Conservation (phyloP, 164 flowering plant genomes). For the Cinnamomum chago region DNA sequence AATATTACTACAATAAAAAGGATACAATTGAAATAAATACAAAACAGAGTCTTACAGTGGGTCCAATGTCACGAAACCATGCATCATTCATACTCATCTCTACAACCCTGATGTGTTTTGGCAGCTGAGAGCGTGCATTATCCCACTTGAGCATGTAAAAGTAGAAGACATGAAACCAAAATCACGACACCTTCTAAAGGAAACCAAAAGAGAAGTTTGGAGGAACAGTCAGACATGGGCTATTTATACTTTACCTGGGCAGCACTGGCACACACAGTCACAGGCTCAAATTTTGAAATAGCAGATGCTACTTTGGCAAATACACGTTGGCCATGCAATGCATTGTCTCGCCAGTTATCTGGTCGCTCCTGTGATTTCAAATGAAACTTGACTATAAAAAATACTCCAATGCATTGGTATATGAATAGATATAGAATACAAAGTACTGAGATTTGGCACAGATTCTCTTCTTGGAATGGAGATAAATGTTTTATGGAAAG, state of each 20-base stretch:
- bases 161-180: background rate
- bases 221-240: background rate
- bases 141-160: constrained; percentile 51
- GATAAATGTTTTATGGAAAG: too few relatives aligned
- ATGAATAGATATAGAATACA: background rate
- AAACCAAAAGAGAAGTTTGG: background rate
- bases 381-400: constrained; percentile 4
- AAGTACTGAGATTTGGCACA: too few relatives aligned
- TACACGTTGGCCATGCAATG: constrained; percentile 54
- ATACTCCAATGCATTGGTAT: too few relatives aligned
- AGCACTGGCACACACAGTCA: constrained; percentile 83
- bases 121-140: constrained; percentile 66
- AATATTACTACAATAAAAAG: background rate
- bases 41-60: constrained; percentile 62
- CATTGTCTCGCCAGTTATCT: constrained; percentile 84
- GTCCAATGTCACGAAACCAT: constrained; percentile 94
- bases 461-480: too few relatives aligned
- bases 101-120: constrained; percentile 60
- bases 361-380: constrained; percentile 58
- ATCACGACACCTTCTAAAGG: background rate
- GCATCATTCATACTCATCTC: constrained; percentile 93
- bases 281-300: constrained; percentile 80
- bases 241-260: constrained; percentile 48
- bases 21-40: background rate
- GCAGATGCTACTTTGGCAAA: constrained; percentile 71